phyloP scores from a whole-genome alignment of 1,284 basidiomycete species.

The Ganoderma meredithae region DNA sequence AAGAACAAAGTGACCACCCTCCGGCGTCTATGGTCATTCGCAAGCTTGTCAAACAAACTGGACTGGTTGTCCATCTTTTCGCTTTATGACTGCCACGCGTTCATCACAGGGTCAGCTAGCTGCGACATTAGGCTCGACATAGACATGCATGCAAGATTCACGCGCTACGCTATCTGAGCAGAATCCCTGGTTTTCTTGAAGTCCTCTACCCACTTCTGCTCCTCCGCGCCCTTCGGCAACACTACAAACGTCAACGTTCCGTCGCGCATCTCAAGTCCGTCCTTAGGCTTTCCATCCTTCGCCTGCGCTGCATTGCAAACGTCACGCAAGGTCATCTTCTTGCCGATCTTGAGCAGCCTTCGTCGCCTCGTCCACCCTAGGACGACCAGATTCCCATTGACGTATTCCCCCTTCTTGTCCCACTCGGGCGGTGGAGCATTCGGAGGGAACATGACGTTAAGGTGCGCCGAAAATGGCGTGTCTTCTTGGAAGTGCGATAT shows the following conservation, averaged over 20 bases:
- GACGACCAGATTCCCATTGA: slow-evolving; percentile 70
- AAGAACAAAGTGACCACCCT: slow-evolving; percentile 16
- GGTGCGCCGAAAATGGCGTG: slow-evolving; percentile 82
- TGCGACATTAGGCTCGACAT: background rate
- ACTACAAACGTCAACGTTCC: slow-evolving; percentile 89
- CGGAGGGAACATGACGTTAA: slow-evolving; percentile 85
- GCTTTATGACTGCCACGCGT: background rate
- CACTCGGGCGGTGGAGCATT: slow-evolving; percentile 71
- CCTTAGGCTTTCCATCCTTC: slow-evolving; percentile 66
- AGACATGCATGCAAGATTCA: background rate
- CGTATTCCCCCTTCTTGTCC: slow-evolving; percentile 83
- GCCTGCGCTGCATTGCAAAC: slow-evolving; percentile 71
- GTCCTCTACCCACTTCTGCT: slow-evolving; percentile 89
- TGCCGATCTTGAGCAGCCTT: slow-evolving; percentile 88
- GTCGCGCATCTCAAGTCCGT: slow-evolving; percentile 88
- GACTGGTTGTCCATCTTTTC: background rate
- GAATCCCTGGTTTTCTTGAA: slow-evolving; percentile 70
- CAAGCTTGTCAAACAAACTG: background rate
- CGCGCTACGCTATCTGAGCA: slow-evolving; percentile 7
- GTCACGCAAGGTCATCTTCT: slow-evolving; percentile 85
- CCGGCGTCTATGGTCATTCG: background rate
- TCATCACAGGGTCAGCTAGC: background rate
- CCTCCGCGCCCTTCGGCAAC: slow-evolving; percentile 82
- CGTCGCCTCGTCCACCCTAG: slow-evolving; percentile 85
- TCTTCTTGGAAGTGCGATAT: slow-evolving; percentile 89